Evolutionary conservation across 2,329 filamentous ascomycete species (phyloP).

Genomic region (Colletotrichum sp.): DNA sequence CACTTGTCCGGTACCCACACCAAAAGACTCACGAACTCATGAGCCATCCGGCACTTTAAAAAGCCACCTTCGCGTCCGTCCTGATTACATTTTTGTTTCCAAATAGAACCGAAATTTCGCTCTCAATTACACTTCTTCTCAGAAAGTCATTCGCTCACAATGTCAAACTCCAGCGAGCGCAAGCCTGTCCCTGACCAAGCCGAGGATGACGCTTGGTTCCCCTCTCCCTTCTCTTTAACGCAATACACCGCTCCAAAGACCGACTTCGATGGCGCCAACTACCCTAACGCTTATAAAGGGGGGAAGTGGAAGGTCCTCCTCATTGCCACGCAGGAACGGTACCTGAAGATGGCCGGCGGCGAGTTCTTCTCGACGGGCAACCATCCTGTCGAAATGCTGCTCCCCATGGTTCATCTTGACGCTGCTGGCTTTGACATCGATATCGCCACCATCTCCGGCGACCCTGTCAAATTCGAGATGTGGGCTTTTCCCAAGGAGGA

Average conservation of each 20-base stretch:
- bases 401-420: neutral
- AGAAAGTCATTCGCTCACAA: neutral
- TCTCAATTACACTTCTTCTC: neutral
- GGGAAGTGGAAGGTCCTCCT: neutral
- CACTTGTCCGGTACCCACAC: neutral
- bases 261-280: neutral
- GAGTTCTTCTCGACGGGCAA: neutral
- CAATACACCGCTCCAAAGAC: slow-evolving; percentile 18
- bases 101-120: neutral
- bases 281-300: neutral
- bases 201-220: slow-evolving; percentile 26
- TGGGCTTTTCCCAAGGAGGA: slow-evolving; percentile 20
- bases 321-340: neutral
- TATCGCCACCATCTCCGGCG: slow-evolving; percentile 19
- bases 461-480: slow-evolving; percentile 27
- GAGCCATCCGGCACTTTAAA: neutral
- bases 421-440: neutral
- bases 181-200: slow-evolving; percentile 23
- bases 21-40: neutral
- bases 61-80: neutral
- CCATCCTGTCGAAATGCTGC: neutral
- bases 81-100: fast-evolving
- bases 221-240: slow-evolving; percentile 24
- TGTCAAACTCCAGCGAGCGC: slow-evolving; percentile 11
- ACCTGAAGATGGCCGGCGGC: neutral